These are phyloP conservation scores for Neoscytalidium dimidiatum DNA, from an alignment of 2,329 filamentous ascomycete genomes.

Conservation along the genomic window DNA sequence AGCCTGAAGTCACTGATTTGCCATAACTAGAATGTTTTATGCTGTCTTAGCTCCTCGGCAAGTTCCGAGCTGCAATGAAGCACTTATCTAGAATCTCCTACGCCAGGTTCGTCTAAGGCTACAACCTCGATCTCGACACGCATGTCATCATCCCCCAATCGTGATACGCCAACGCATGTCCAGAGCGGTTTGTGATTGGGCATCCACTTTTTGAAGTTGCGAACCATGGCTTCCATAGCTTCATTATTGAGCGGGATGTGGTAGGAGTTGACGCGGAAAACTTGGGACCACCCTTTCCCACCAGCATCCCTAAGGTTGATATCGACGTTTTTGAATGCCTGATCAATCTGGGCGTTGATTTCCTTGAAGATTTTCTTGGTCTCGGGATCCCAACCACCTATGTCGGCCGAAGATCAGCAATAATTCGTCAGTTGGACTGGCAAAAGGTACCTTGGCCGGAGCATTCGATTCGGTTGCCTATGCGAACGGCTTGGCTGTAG, in stretches of 20 bases:
- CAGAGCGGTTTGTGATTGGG: constrained; percentile 28
- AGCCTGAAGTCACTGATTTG: no score
- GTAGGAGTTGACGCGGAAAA: constrained; percentile 39
- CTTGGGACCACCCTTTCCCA: constrained; percentile 59
- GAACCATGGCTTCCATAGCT: constrained; percentile 25
- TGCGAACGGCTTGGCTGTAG: constrained; percentile 39
- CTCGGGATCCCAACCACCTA: constrained; percentile 38
- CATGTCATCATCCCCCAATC: constrained; percentile 43
- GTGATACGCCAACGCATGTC: constrained; percentile 27
- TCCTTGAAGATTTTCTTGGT: constrained; percentile 25
- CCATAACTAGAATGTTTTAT: no score
- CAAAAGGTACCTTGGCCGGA: constrained; percentile 36
- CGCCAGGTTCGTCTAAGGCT: constrained; percentile 21
- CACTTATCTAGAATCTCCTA: no score
- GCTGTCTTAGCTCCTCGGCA: no score
- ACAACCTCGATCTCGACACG: constrained; percentile 28
- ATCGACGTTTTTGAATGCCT: constrained; percentile 61
- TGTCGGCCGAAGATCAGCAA: neutral
- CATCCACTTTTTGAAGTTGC: constrained; percentile 30
- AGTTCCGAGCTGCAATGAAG: no score
- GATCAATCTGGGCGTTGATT: constrained; percentile 35
- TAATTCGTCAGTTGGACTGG: neutral
- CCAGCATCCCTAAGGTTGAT: constrained; percentile 53
- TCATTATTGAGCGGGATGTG: constrained; percentile 26
- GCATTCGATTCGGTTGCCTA: constrained; percentile 37